Base-by-base conservation (phyloP, 2,329 filamentous ascomycete genomes). In the Endothia cerciana region DNA sequence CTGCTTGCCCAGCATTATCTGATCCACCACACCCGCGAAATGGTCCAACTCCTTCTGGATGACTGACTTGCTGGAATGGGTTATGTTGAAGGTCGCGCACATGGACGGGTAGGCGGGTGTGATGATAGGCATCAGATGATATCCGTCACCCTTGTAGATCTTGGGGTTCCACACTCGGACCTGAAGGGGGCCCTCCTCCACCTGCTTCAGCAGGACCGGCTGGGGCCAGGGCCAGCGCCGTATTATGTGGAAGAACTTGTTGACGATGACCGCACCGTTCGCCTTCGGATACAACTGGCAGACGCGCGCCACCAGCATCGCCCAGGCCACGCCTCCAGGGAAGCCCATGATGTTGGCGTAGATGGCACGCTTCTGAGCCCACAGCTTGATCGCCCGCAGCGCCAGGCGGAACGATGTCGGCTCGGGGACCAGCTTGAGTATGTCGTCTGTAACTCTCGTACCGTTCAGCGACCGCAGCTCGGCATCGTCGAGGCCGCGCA, bases 301-400 rank as follows among this genome's bases (percentile, higher is more conserved):
- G 51, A 98, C 92, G 69, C 95, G 87, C 61, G 95, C 95, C 36
- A 98, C 94, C 74, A 99, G 86, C 91, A 99, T 97, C 15, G 94
- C 95, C 93, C 94, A 99, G 5, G 95, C 95, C 49, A 99, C 94
- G 79, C 95, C 95, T 72, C 95, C 95, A 2, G 95, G 95, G 71
- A 95, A 99, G 33, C 95, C 95, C 78, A 97, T 93, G 69, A 98
- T 94, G 73, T 97, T 97, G 70, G 93, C 93, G 75, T 98, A 98
- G 58, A 98, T 93, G 30, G 92, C 95, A 68, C 94, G 91, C 61
- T 90, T 88, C 74, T 97, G 92, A 11, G 95, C 94, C 95, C 95
- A 99, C 8, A 99, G 84, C 79, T 99, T 99, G 81, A 99, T 92
- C 17, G 93, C 94, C 60, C 95, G 88, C 68, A 98, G 78, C 11